A percentile compares a stretch with the other conserved stretches of the same genome.
Evolutionary conservation across 768 basidiomycete species (phyloP).

Genomic region (Lactarius indigo): DNA sequence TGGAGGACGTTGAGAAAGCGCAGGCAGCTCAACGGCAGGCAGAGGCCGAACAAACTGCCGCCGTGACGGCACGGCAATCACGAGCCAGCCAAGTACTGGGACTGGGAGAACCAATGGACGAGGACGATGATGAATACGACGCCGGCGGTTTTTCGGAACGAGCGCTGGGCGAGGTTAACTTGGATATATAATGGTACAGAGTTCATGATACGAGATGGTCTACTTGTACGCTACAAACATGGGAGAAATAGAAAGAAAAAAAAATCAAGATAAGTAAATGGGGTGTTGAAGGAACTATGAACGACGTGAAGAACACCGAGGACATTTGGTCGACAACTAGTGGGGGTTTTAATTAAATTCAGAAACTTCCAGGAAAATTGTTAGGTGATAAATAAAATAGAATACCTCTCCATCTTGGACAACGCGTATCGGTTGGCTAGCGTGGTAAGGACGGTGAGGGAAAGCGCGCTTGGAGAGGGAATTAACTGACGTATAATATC

Average conservation of each 20-base stretch:
- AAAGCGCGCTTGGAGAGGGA: background rate
- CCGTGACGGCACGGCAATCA: constrained; percentile 28
- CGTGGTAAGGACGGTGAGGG: constrained; percentile 8
- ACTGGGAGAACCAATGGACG: constrained; percentile 35
- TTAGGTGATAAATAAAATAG: background rate
- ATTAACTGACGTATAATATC: constrained; percentile 49
- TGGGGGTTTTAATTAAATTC: background rate
- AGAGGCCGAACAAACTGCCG: constrained; percentile 46
- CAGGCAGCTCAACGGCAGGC: constrained; percentile 78
- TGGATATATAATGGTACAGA: constrained; percentile 28
- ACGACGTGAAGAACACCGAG: constrained; percentile 2
- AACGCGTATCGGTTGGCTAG: constrained; percentile 54
- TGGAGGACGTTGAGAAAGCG: constrained; percentile 85
- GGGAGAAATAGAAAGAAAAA: background rate
- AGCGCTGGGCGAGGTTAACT: constrained; percentile 56
- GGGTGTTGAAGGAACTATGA: background rate
- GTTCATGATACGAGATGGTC: constrained; percentile 9
- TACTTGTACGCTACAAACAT: constrained; percentile 8
- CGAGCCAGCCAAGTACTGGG: constrained; percentile 28
- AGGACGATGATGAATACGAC: constrained; percentile 30
- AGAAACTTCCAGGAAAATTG: background rate
- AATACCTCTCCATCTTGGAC: constrained; percentile 41
- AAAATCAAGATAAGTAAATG: background rate
- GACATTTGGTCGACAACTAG: constrained; percentile 12
- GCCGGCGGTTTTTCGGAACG: constrained; percentile 60